Conservation (phyloP, 2,329 filamentous ascomycete species). For the Microsporum ferrugineum region DNA sequence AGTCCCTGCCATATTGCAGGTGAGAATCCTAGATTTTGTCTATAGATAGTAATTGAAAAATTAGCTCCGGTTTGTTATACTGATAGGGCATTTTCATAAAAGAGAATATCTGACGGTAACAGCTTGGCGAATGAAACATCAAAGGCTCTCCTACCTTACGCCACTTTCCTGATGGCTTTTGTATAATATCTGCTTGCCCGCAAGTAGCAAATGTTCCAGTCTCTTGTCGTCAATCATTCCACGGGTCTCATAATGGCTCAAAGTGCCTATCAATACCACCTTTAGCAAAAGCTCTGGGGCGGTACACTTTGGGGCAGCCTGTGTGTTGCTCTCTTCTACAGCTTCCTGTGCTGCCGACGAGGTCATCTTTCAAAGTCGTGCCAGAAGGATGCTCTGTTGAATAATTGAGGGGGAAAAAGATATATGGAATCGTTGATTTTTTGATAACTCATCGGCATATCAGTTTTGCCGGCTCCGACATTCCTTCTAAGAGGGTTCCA, state of each 20-base stretch:
- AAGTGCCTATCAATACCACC: slow-evolving; percentile 36
- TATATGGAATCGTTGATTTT: background rate
- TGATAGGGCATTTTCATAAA: background rate
- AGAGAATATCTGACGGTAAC: slow-evolving; percentile 4
- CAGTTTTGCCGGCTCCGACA: background rate
- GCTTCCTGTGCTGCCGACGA: slow-evolving; percentile 8
- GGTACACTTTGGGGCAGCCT: slow-evolving; percentile 30
- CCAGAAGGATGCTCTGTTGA: background rate
- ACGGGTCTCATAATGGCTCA: slow-evolving; percentile 49
- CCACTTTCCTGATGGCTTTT: slow-evolving; percentile 46
- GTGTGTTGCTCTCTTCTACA: slow-evolving; percentile 10
- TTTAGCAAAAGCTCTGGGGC: slow-evolving; percentile 40
- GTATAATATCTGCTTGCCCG: slow-evolving; percentile 49
- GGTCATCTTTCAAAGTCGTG: slow-evolving; percentile 20
- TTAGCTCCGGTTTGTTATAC: background rate
- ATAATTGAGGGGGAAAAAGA: background rate
- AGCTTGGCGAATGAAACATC: background rate
- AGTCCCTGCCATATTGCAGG: slow-evolving; percentile 50
- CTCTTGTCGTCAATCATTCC: slow-evolving; percentile 50
- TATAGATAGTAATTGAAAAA: slow-evolving; percentile 16
- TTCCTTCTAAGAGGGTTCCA: background rate
- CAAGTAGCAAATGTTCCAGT: slow-evolving; percentile 46
- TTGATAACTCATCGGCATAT: background rate
- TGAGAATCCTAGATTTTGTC: slow-evolving; percentile 47
- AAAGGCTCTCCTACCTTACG: slow-evolving; percentile 33